Percentiles rank a stretch among this genome's conserved stretches.
These are phyloP conservation scores for Dispira parvispora DNA, from an alignment of 192 early-diverging fungal species.

Conservation along the genomic window DNA sequence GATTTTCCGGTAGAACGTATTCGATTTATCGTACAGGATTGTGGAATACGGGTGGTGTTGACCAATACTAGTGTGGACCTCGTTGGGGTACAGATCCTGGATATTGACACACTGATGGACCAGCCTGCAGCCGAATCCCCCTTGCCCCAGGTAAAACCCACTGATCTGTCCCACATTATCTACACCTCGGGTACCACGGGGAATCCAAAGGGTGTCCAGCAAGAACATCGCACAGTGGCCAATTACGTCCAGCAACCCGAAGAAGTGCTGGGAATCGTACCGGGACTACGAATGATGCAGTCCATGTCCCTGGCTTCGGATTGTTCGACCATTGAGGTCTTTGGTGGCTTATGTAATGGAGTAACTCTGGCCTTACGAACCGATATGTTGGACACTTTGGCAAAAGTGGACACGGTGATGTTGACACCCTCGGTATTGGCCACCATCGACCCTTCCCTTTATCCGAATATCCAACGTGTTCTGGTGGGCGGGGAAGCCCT, in stretches of 20 bases:
- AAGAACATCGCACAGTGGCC: not conserved
- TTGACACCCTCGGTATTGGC: not conserved
- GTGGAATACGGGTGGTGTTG: not conserved
- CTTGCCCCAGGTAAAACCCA: not conserved
- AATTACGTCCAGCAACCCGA: not conserved
- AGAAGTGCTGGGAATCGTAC: not conserved
- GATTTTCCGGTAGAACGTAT: not conserved
- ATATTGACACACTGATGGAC: not conserved
- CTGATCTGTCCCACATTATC: not conserved
- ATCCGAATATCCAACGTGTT: not conserved
- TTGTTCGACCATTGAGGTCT: not conserved
- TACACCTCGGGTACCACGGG: conserved; percentile 8
- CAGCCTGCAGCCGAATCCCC: not conserved
- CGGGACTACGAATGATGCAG: not conserved
- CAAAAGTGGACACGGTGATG: not conserved
- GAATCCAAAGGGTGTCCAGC: not conserved
- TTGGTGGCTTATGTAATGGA: not conserved
- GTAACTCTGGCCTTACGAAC: not conserved
- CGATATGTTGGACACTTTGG: not conserved
- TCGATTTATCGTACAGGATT: not conserved
- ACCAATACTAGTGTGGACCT: not conserved
- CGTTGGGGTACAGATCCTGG: not conserved
- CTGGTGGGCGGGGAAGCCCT: no score
- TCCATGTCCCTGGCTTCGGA: not conserved
- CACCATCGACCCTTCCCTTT: not conserved